These are phyloP conservation scores for Selaginella moellendorffii DNA, from an alignment of 75 land plant genomes.

Conservation along the genomic window DNA sequence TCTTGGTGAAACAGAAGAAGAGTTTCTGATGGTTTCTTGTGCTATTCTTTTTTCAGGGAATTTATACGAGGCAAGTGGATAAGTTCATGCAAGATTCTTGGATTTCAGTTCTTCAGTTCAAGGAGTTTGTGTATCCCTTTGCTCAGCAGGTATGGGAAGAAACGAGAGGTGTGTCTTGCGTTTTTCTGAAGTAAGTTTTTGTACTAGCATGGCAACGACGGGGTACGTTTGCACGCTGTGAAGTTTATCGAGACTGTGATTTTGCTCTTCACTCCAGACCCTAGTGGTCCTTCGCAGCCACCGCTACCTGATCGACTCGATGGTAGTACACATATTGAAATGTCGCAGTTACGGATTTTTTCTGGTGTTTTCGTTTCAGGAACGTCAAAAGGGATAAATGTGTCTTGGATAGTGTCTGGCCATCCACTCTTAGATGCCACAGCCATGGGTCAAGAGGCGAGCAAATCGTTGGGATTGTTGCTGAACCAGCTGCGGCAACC, in stretches of 20 bases:
- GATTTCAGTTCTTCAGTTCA: slow-evolving; percentile 60
- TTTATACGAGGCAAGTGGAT: slow-evolving; percentile 53
- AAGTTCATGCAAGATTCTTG: slow-evolving; percentile 46
- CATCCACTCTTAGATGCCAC: slow-evolving; percentile 70
- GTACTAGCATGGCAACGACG: slow-evolving; percentile 59
- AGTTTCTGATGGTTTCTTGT: too few relatives aligned
- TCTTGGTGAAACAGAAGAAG: not conserved
- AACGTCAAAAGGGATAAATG: slow-evolving; percentile 34
- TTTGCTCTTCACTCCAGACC: slow-evolving; percentile 89
- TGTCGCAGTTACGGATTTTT: too few relatives aligned
- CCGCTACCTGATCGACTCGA: slow-evolving; percentile 35
- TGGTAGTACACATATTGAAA: too few relatives aligned
- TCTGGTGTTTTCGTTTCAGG: not conserved
- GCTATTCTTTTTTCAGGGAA: slow-evolving; percentile 54
- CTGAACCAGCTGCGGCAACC: slow-evolving; percentile 74
- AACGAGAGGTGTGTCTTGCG: not conserved
- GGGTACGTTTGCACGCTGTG: slow-evolving; percentile 50
- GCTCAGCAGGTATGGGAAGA: slow-evolving; percentile 49
- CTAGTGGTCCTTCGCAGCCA: slow-evolving; percentile 43
- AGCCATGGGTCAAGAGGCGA: slow-evolving; percentile 71
- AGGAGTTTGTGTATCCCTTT: slow-evolving; percentile 50
- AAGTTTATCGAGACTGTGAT: slow-evolving; percentile 69
- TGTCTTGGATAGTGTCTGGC: slow-evolving; percentile 72
- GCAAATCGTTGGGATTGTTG: slow-evolving; percentile 47
- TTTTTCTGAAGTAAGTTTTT: not conserved